Conservation (phyloP, 176 grass and related monocot genomes). For the Aegilops umbellulata region DNA sequence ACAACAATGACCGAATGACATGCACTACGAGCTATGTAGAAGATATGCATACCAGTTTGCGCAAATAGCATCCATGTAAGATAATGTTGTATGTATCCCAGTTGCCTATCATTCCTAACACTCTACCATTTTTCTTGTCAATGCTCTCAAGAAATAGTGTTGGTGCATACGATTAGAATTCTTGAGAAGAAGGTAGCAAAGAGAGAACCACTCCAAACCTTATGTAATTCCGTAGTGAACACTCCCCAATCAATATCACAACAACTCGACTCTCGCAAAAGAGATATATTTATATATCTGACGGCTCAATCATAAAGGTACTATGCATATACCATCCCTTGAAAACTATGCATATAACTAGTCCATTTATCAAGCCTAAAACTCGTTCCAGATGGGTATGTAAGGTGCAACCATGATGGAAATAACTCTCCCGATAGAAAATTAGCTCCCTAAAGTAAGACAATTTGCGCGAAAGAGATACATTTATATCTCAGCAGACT, state of each 20-base stretch:
- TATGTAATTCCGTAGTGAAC: constrained; percentile 32
- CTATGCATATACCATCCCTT: neutral
- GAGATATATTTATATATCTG: constrained; percentile 61
- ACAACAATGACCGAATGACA: too few relatives aligned
- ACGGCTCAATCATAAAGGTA: constrained; percentile 68
- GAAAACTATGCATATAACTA: too few relatives aligned
- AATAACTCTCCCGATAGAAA: too few relatives aligned
- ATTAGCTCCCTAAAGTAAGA: too few relatives aligned
- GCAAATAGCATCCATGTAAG: neutral
- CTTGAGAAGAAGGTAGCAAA: neutral
- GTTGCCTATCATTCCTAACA: neutral
- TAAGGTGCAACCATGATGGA: too few relatives aligned
- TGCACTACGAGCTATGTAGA: neutral
- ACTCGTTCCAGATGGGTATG: too few relatives aligned
- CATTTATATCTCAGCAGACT: constrained; percentile 55
- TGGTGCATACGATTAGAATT: neutral
- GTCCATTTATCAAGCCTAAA: too few relatives aligned
- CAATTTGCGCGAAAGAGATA: constrained; percentile 43
- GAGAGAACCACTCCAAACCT: too few relatives aligned
- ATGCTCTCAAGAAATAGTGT: neutral
- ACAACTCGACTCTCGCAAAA: constrained; percentile 37
- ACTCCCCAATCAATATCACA: constrained; percentile 69
- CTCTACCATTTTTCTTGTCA: neutral
- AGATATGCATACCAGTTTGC: neutral
- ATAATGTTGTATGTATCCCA: neutral